Conservation (phyloP, 2,329 filamentous ascomycete species). For the Xylaria sp. region DNA sequence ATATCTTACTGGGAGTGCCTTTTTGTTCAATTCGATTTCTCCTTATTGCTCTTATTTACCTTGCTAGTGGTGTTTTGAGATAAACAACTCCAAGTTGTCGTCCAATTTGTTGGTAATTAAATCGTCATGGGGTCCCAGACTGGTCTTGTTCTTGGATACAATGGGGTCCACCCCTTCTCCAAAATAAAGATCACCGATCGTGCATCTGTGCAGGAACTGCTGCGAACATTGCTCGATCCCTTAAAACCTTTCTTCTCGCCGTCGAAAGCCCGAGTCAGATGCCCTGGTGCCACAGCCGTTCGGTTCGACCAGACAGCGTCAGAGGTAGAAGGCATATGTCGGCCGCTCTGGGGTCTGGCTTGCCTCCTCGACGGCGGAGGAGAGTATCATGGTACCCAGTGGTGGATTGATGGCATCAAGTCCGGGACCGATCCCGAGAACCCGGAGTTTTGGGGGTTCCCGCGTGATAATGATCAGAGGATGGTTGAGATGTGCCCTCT, state of each 20-base stretch:
- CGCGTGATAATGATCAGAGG: constrained; percentile 79
- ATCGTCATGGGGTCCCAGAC: constrained; percentile 45
- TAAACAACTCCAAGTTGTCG: neutral
- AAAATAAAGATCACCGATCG: constrained; percentile 62
- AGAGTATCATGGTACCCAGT: constrained; percentile 70
- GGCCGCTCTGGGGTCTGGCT: constrained; percentile 80
- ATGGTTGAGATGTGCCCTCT: constrained; percentile 90
- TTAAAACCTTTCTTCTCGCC: constrained; percentile 78
- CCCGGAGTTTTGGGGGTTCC: constrained; percentile 80
- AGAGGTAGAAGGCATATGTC: constrained; percentile 79
- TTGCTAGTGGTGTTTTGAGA: constrained; percentile 11
- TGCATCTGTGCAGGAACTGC: constrained; percentile 68
- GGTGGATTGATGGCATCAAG: constrained; percentile 77
- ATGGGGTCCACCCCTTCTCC: constrained; percentile 66
- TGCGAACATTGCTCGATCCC: constrained; percentile 74
- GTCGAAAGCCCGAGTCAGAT: constrained; percentile 70
- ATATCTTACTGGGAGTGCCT: constrained; percentile 4
- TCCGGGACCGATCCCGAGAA: constrained; percentile 76
- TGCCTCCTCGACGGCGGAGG: constrained; percentile 76
- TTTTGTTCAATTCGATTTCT: constrained; percentile 12
- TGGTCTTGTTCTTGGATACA: constrained; percentile 62
- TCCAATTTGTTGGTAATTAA: neutral
- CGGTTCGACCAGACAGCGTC: constrained; percentile 82
- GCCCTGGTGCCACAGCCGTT: constrained; percentile 76
- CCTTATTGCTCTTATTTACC: neutral